Evolutionary conservation across 345 rosid species (phyloP), one percentile per base, ranked within the genome.

Genomic region (Carallia pectinifolia): DNA sequence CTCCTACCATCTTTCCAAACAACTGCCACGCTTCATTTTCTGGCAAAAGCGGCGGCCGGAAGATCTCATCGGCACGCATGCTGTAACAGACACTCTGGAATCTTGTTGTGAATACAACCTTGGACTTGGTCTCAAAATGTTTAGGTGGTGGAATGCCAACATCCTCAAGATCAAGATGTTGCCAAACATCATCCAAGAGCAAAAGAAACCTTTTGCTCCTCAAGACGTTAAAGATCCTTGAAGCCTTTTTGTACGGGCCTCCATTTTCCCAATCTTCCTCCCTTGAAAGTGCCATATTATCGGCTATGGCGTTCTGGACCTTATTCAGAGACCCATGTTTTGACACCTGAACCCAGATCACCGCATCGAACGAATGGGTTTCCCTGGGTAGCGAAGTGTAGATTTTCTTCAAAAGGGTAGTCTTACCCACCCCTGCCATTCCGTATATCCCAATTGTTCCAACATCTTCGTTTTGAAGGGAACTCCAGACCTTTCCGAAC

Each of bases 121-220:
- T 77, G 40, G 73, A 77, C 31, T 55, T 71, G 33, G 68, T 77
- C 19, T 48, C 19, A 39, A 1, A 0, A 29, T 29, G 33, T 1
- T 50, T 33, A 0, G 73, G 80, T 10, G 48, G 33, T 6, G 74
- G 77, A 63, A 77, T 48, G n/a, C 81, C 74, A 0, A 68, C 19
- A 12, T 39, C 30, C 0, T 29, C 0, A 6, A 77, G 65, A 69
- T 77, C 66, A 10, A 77, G n/a, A 44, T 36, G 8, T 23, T 53
- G 38, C 74, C 74, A 73, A 39, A 69, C 30, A 62, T 77, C 77
- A 65, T 77, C 77, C 66, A 77, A 60, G 7, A 77, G 40, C 58
- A 77, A 23, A 10, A 66, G 65, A 73, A 73, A 69, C 44, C 39
- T 77, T 39, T 63, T 52, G 1, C 40, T 7, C 1, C 30, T 50